A percentile compares a stretch with the other conserved stretches of the same genome.
phyloP scores from a whole-genome alignment of 1,284 basidiomycete genomes.

The Moesziomyces sp. region DNA sequence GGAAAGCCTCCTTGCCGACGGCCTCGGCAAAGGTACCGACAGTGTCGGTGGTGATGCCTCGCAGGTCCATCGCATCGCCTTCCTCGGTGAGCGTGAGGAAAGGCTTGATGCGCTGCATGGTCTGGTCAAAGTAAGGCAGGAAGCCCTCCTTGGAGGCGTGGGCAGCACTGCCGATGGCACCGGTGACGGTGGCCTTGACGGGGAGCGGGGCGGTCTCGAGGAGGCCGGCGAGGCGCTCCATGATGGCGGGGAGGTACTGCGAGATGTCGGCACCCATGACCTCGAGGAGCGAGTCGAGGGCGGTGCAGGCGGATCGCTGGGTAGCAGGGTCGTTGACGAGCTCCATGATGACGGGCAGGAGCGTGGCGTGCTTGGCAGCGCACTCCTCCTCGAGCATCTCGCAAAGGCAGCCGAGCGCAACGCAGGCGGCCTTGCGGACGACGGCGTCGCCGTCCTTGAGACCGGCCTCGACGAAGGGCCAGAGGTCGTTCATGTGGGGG shows the following conservation, averaged over 20 bases:
- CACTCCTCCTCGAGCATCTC: constrained; percentile 98
- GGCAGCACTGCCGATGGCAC: constrained; percentile 96
- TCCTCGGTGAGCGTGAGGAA: constrained; percentile 81
- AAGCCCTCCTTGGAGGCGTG: constrained; percentile 96
- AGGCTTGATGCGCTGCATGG: constrained; percentile 87
- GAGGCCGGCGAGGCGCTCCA: constrained; percentile 90
- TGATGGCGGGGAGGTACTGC: constrained; percentile 91
- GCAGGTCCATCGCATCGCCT: constrained; percentile 86
- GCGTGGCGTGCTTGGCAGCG: constrained; percentile 81
- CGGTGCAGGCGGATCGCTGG: constrained; percentile 91
- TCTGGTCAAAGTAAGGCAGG: constrained; percentile 92
- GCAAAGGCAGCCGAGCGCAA: constrained; percentile 94
- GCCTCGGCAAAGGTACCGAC: constrained; percentile 98
- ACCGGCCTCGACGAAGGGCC: constrained; percentile 93
- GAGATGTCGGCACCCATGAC: constrained; percentile 89
- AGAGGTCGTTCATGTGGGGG: constrained; percentile 88
- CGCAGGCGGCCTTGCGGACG: constrained; percentile 93
- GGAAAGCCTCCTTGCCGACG: constrained; percentile 91
- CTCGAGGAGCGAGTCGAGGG: constrained; percentile 95
- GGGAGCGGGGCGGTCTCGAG: constrained; percentile 85
- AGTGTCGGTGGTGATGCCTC: constrained; percentile 97
- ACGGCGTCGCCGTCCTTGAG: constrained; percentile 83
- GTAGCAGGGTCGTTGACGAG: constrained; percentile 88
- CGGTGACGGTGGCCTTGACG: constrained; percentile 95
- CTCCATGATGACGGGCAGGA: constrained; percentile 77